These are phyloP conservation scores for Annona cherimola DNA, from an alignment of 164 flowering plant species.

Conservation along the genomic window DNA sequence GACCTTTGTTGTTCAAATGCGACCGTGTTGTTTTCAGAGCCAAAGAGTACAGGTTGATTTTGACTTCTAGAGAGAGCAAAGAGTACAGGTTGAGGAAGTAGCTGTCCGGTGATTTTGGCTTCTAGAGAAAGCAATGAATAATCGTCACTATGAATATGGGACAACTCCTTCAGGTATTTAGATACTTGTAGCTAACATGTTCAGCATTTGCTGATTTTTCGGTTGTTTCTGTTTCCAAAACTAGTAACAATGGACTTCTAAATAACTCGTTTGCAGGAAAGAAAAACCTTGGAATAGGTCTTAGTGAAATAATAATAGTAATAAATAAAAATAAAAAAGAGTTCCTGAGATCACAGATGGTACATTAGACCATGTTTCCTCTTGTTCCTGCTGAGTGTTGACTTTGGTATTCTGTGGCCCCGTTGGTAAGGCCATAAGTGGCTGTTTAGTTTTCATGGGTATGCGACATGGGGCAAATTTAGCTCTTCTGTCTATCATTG, in stretches of 20 bases:
- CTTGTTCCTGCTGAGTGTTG: background rate
- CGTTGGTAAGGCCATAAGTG: background rate
- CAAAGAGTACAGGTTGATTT: background rate
- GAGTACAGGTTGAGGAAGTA: background rate
- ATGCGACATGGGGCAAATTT: background rate
- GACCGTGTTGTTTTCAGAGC: background rate
- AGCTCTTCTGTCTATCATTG: background rate
- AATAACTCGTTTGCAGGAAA: background rate
- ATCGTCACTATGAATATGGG: background rate
- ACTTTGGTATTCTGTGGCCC: background rate
- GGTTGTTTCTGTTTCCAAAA: background rate
- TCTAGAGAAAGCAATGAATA: constrained; percentile 1
- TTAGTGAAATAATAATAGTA: too few relatives aligned
- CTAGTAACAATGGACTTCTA: background rate
- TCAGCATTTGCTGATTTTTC: background rate
- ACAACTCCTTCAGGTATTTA: constrained; percentile 1
- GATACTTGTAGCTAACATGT: background rate
- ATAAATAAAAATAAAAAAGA: too few relatives aligned
- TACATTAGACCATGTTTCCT: background rate
- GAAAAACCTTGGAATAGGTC: background rate
- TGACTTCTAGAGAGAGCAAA: background rate
- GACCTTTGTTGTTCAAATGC: too few relatives aligned
- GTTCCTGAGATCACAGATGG: too few relatives aligned
- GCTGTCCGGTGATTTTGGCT: background rate
- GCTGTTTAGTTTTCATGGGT: background rate